Conservation (phyloP, 306 rosid genomes). For the Oemleria cerasiformis region DNA sequence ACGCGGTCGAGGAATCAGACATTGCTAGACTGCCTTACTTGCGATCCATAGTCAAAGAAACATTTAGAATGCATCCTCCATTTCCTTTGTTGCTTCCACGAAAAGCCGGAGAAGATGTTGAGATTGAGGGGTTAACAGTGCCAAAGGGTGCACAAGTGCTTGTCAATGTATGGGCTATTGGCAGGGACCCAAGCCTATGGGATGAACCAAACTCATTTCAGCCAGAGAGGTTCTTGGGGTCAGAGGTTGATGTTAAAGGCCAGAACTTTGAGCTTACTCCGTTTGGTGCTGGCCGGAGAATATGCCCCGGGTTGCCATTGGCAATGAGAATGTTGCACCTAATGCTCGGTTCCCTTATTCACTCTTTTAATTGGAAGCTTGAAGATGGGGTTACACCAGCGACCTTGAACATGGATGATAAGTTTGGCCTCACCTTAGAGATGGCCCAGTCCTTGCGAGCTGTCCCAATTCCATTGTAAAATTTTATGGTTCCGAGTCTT, state of each 20-base stretch:
- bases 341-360: constrained; percentile 35
- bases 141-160: constrained; percentile 26
- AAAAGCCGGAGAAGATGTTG: not conserved
- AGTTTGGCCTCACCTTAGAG: constrained; percentile 10
- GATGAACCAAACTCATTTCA: constrained; percentile 4
- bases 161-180: constrained; percentile 20
- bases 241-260: constrained; percentile 17
- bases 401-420: constrained; percentile 28
- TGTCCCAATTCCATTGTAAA: not conserved
- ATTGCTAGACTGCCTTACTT: constrained; percentile 16
- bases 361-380: constrained; percentile 36
- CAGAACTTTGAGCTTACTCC: constrained; percentile 36
- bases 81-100: not conserved
- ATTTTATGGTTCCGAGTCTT: no score
- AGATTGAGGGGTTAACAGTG: not conserved
- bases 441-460: not conserved
- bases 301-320: constrained; percentile 34
- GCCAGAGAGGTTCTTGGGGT: constrained; percentile 27
- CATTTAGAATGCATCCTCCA: constrained; percentile 14
- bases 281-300: constrained; percentile 36
- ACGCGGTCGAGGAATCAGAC: not conserved
- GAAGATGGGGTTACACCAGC: constrained; percentile 26
- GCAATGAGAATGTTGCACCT: constrained; percentile 30
- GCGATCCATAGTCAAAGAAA: constrained; percentile 21
- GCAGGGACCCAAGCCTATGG: constrained; percentile 16